Base-by-base conservation (phyloP, 352 stramenopile species). In the Thraustochytrium striatum region DNA sequence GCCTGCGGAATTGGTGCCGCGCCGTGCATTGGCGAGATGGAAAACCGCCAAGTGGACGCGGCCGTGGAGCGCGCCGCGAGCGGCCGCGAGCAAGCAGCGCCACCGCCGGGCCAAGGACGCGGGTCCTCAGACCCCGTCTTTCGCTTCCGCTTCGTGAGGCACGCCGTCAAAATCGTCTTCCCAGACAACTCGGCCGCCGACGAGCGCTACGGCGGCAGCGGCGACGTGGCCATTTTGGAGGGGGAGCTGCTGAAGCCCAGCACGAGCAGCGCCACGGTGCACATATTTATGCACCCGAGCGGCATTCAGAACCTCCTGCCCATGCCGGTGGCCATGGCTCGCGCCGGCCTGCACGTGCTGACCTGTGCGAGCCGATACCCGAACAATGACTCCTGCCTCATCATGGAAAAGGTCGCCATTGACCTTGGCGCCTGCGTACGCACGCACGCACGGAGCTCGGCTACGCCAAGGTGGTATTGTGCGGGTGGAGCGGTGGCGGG, bases 301-400 rank as follows among this genome's bases (percentile, higher is more conserved):
- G 70, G 70, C 9, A 80, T 80, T 36, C 70, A 80, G 33, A 80
- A 80, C 36, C 70, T 80, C 16, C 58, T 80, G 30, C 70, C 70
- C 28, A 69, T 80, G 55, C 70, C 70, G 0, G 58, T 72, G 1
- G 70, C 70, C 19, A 72, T 80, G 70, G 70, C 70, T 0, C 38
- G 70, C 21, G 53, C 70, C 32, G 70, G 70, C 30, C 1, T 80
- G 39, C 70, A 80, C 33, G 70, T 80, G 1, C 36, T 69, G 32
- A 80, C 70, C 36, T 80, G 70, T 39, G 44, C 21, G 19, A 80
- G 70, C 41, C n/a, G 70, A 33, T 80, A 80, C 30, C 70, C 70
- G 35, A 80, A 80, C 70, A 80, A 80, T 35, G 70, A 80, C 58
- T 72, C 70, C 0, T 80, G 70, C 33, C 47, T 80, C 19, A 80